A percentile compares a stretch with the other conserved stretches of the same genome.
phyloP scores from a whole-genome alignment of 1,139 yeast species.

The Zygosaccharomyces sapae region DNA sequence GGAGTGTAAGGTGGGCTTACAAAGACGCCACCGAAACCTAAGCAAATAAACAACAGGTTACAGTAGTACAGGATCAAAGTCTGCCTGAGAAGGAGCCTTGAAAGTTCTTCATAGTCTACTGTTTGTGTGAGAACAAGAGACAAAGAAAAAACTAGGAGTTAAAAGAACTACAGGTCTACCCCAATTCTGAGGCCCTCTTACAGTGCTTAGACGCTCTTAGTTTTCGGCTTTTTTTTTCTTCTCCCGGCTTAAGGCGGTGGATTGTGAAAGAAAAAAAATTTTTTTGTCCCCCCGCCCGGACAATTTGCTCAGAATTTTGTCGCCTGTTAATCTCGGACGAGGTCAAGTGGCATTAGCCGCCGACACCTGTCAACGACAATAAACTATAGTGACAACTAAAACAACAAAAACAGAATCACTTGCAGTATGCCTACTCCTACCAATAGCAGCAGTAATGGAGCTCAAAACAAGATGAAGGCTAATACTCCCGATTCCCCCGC shows the following conservation, averaged over 20 bases:
- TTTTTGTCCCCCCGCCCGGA: conserved; percentile 8
- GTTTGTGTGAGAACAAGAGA: background rate
- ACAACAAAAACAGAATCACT: no score
- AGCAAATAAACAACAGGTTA: background rate
- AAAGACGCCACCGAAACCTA: background rate
- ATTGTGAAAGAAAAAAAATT: conserved; percentile 1
- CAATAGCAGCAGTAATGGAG: conserved; percentile 6
- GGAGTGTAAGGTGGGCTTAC: conserved; percentile 1
- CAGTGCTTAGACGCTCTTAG: conserved; percentile 3
- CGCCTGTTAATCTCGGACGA: conserved; percentile 9
- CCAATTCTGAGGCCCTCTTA: background rate
- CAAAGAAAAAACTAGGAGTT: background rate
- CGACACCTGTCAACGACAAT: conserved; percentile 1
- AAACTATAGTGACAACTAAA: background rate
- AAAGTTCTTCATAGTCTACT: background rate
- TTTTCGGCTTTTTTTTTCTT: conserved; percentile 1
- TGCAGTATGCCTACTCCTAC: conserved; percentile 13
- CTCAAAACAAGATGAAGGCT: conserved; percentile 8
- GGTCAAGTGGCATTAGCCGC: conserved; percentile 1
- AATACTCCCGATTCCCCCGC: conserved; percentile 1
- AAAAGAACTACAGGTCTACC: background rate
- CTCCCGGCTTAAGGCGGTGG: background rate
- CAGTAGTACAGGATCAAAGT: background rate
- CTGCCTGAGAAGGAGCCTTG: conserved; percentile 1
- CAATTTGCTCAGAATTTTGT: conserved; percentile 1